Base-by-base conservation (phyloP, 164 flowering plant species). In the Protea cynaroides region DNA sequence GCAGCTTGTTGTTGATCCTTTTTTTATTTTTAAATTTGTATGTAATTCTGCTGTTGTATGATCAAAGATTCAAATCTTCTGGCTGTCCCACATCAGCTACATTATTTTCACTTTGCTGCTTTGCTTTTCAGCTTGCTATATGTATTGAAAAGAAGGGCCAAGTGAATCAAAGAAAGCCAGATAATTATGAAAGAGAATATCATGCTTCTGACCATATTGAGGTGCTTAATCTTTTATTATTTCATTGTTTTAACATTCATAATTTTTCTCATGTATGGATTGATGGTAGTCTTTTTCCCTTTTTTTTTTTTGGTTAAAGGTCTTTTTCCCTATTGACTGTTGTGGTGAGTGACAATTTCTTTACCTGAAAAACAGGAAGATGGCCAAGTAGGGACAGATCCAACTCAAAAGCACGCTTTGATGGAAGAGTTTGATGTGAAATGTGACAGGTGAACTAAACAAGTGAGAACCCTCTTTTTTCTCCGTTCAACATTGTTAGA, bases 71-170 rank as follows among this genome's bases (percentile, higher is more conserved):
- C 4, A 4, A 4, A 4, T 29, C 34, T 29, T 4, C 34, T 29
- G 34, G 34, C 4, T 1, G 34, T 29, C 34, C 34, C 1, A 29
- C 34, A n/a, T n/a, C n/a, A n/a, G n/a, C n/a, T n/a, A 4, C 49
- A 8, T 52, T 34, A 40, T 8, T 51, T 64, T 72, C n/a, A 22
- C 5, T 65, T 62, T 52, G 3, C 18, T 1, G 36, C 24, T 64
- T n/a, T 64, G 11, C 57, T 67, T 46, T 71, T 70, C 84, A 93
- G 98, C 92, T 93, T 74, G 90, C 95, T 21, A 77, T 86, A 64
- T 94, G 98, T 82, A 94, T 90, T 74, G 88, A 84, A 56, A 87
- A 78, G 78, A 85, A 81, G 78, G 69, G 72, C 52, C 73, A 65
- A 58, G 62, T 68, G 37, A 74, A 70, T 70, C 77, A 74, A 64